Evolutionary conservation across 805 yeast species (phyloP).

Genomic region (Torulaspora franciscae): DNA sequence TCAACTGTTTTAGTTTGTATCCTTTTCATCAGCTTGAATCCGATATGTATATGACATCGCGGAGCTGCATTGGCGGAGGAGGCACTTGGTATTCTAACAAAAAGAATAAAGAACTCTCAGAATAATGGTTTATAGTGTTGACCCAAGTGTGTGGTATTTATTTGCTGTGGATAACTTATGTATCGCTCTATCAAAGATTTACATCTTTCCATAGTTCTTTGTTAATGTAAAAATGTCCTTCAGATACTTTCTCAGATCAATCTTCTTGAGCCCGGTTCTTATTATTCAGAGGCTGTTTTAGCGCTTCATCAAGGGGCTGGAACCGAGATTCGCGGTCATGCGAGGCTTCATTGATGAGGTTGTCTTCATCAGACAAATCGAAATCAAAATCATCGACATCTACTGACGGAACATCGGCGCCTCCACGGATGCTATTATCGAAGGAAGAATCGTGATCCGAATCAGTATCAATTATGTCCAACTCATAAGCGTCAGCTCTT

Average conservation of each 20-base stretch:
- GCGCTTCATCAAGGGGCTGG: constrained; percentile 6
- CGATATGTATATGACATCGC: background rate
- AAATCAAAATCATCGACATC: constrained; percentile 33
- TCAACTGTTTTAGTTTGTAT: background rate
- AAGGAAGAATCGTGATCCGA: constrained; percentile 36
- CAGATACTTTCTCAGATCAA: background rate
- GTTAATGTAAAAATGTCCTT: too few species aligned
- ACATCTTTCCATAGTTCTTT: too few species aligned
- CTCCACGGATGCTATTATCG: constrained; percentile 17
- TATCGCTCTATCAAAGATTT: too few species aligned
- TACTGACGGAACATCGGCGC: constrained; percentile 14
- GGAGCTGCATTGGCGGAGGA: too few species aligned
- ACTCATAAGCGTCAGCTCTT: constrained; percentile 67
- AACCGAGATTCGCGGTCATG: constrained; percentile 1
- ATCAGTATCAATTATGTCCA: constrained; percentile 71
- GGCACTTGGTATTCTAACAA: too few species aligned
- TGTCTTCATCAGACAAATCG: constrained; percentile 35
- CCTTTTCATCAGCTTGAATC: background rate
- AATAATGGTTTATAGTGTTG: background rate
- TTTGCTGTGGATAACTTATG: too few species aligned
- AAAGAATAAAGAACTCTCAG: background rate
- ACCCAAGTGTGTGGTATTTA: too few species aligned
- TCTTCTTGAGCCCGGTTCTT: background rate
- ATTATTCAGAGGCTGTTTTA: background rate
- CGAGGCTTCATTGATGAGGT: constrained; percentile 7